A percentile compares a stretch with the other conserved stretches of the same genome.
Conservation (phyloP, 228 moss, liverwort and hornwort species). For the Sphagnum magellanicum region DNA sequence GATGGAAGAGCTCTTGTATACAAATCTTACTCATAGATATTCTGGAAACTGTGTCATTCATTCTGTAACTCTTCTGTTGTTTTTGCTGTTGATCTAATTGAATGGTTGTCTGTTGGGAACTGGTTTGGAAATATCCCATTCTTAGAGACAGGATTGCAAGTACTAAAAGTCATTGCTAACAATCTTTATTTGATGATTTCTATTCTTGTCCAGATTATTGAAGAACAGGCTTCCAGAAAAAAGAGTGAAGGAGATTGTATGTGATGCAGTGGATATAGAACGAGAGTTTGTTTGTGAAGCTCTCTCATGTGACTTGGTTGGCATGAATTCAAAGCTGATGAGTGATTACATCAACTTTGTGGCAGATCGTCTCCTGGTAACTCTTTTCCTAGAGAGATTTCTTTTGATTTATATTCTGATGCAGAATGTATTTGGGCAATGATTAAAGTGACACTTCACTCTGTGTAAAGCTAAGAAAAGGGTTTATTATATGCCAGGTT, state of each 20-base stretch:
- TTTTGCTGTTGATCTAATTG: no score
- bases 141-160: no score
- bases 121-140: no score
- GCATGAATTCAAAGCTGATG: constrained; percentile 89
- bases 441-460: not conserved
- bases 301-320: constrained; percentile 82
- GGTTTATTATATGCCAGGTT: constrained; percentile 24
- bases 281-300: constrained; percentile 92
- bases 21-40: no score
- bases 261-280: constrained; percentile 89
- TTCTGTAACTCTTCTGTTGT: no score
- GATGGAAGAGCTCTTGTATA: no score
- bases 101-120: no score
- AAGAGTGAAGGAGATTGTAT: constrained; percentile 65
- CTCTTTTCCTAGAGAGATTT: not conserved
- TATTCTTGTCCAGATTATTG: constrained; percentile 38
- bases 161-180: no score
- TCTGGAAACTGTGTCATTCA: no score
- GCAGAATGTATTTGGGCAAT: not conserved
- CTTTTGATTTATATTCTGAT: not conserved
- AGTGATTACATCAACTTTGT: constrained; percentile 91
- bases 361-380: constrained; percentile 80
- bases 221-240: constrained; percentile 68
- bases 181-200: no score
- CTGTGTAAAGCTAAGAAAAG: not conserved